These are phyloP conservation scores for Sarcocystis neurona DNA, from an alignment of 169 alveolate genomes.

Conservation along the genomic window DNA sequence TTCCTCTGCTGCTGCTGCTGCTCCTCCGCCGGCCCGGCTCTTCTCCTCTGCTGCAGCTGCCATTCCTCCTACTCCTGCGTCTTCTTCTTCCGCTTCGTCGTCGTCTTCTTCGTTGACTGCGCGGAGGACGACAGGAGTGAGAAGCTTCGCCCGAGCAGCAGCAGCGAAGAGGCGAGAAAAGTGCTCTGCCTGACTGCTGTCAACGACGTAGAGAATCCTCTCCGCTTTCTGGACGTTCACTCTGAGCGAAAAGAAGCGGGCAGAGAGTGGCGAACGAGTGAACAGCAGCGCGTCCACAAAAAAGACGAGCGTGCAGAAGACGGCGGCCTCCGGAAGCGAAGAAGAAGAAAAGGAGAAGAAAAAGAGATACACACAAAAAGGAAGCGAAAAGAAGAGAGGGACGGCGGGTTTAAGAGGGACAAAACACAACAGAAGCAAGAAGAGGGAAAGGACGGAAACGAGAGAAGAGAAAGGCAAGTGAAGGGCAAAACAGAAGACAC, in stretches of 20 bases:
- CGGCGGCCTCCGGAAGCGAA: too few relatives aligned
- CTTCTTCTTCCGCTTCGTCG: neutral
- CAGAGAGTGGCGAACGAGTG: neutral
- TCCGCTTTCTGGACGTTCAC: conserved; percentile 72
- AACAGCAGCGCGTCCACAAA: too few relatives aligned
- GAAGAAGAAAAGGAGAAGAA: too few relatives aligned
- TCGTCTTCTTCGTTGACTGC: neutral
- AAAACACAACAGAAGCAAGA: too few relatives aligned
- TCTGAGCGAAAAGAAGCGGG: conserved; percentile 89
- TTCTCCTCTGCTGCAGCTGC: neutral
- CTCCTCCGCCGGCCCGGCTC: neutral
- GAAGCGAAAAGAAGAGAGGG: too few relatives aligned
- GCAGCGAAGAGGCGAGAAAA: conserved; percentile 90
- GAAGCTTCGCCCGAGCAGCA: conserved; percentile 79
- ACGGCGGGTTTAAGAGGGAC: too few relatives aligned
- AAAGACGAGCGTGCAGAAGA: too few relatives aligned
- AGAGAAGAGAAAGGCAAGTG: too few relatives aligned
- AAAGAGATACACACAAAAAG: too few relatives aligned
- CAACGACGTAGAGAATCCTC: conserved; percentile 93
- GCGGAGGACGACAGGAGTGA: neutral
- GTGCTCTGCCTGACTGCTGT: conserved; percentile 92
- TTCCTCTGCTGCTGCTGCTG: neutral
- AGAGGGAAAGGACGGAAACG: too few relatives aligned
- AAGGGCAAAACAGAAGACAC: too few relatives aligned
- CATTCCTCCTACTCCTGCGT: neutral